Evolutionary conservation across 2,329 filamentous ascomycete genomes (phyloP), one percentile per base, ranked within the genome.

Genomic region (Alternaria novae-zelandiae): DNA sequence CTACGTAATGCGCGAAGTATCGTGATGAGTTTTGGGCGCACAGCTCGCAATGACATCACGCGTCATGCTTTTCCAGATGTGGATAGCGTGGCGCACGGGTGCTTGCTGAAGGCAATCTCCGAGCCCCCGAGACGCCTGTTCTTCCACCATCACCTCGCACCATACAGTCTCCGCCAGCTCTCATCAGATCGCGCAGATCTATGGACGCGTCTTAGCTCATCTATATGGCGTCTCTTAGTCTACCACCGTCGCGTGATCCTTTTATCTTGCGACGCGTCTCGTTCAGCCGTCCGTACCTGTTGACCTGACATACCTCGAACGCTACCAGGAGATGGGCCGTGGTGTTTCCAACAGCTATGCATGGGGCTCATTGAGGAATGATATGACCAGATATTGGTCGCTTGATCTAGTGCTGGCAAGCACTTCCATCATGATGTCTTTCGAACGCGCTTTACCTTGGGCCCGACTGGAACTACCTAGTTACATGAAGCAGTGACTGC

Each of bases 121-220:
- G 32, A 36, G 32, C 7, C 32, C 32, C 32, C 32, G 32, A 36
- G 32, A n/a, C 8, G 32, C 32, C 32, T 36, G 4, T n/a, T 36
- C 32, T 0, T 36, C 32, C 15, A 36, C 8, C 15, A 36, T 36
- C 32, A 36, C 2, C 32, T 36, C 15, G 32, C 32, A 36, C 32
- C 32, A 36, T 36, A 36, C 15, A 36, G 15, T n/a, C 32, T 0
- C 32, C 32, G 32, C 32, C 32, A 36, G 15, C 32, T 36, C 32
- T 36, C 15, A 0, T 36, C 32, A 2, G 32, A 0, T 36, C 2
- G 0, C 2, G 32, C 32, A n/a, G 0, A 36, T 36, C 32, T 36
- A 0, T 36, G 0, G 32, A 36, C 0, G 0, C 32, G 0, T 36
- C 32, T n/a, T 0, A 0, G 0, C 32, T 36, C 2, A 36, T 0